A percentile compares a stretch with the other conserved stretches of the same genome.
Conservation (phyloP, 2,329 filamentous ascomycete species). For the Plenodomus tracheiphilus region DNA sequence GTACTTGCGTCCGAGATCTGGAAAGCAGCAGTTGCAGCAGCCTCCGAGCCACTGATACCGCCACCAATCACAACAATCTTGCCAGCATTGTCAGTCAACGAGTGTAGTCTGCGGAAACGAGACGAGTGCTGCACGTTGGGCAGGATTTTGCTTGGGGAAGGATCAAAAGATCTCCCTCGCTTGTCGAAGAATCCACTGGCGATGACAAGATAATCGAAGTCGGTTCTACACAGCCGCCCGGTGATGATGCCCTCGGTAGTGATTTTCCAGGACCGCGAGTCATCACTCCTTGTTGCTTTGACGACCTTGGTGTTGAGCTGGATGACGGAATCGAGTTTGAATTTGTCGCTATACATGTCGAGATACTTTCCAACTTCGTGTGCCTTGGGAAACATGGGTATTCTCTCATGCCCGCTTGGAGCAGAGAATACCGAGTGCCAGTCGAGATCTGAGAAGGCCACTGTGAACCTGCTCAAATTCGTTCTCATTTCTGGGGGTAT, state of each 20-base stretch:
- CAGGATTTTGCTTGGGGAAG: slow-evolving; percentile 3
- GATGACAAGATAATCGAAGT: slow-evolving; percentile 72
- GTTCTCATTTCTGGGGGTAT: slow-evolving; percentile 45
- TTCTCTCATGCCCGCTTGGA: slow-evolving; percentile 4
- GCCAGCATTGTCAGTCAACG: slow-evolving; percentile 39
- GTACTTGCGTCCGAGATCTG: slow-evolving; percentile 68
- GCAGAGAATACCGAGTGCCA: slow-evolving; percentile 55
- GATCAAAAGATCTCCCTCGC: slow-evolving; percentile 21
- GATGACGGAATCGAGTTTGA: slow-evolving; percentile 56
- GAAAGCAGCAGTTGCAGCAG: slow-evolving; percentile 70
- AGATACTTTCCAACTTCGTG: slow-evolving; percentile 78
- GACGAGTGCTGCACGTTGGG: slow-evolving; percentile 34
- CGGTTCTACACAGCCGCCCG: slow-evolving; percentile 10
- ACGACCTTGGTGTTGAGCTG: slow-evolving; percentile 51
- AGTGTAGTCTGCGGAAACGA: slow-evolving; percentile 26
- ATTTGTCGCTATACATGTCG: slow-evolving; percentile 63
- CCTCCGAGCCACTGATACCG: slow-evolving; percentile 82
- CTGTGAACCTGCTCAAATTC: slow-evolving; percentile 78
- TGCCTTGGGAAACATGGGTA: slow-evolving; percentile 71
- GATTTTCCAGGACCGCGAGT: slow-evolving; percentile 25
- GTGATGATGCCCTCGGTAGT: slow-evolving; percentile 17
- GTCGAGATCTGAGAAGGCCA: slow-evolving; percentile 65
- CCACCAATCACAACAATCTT: slow-evolving; percentile 77
- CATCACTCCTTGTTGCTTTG: slow-evolving; percentile 24
- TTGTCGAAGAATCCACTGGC: slow-evolving; percentile 74